These are phyloP conservation scores for Hypoxylon sp. DNA, from an alignment of 2,329 filamentous ascomycete genomes.

Conservation along the genomic window DNA sequence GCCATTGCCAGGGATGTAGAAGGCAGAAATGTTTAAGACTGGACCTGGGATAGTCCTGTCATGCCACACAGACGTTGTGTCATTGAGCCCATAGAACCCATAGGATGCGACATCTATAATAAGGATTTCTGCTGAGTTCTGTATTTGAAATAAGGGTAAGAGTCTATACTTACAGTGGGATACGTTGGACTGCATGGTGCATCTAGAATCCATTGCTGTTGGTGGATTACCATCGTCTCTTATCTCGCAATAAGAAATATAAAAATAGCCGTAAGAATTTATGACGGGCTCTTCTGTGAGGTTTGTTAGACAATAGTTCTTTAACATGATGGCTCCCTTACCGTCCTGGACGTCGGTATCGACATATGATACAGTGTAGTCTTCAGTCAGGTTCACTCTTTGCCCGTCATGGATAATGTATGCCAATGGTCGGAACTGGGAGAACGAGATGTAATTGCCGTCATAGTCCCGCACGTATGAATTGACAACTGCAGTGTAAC, in stretches of 20 bases:
- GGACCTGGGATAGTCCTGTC: constrained; percentile 11
- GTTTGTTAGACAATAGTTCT: background rate
- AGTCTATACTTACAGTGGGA: background rate
- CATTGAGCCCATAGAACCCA: constrained; percentile 24
- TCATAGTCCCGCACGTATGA: constrained; percentile 25
- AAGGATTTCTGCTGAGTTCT: background rate
- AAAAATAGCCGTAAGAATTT: too few relatives aligned
- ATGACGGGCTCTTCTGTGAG: constrained; percentile 1
- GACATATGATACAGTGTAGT: constrained; percentile 26
- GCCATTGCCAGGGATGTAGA: background rate
- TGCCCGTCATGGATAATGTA: constrained; percentile 33
- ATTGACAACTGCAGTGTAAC: constrained; percentile 30
- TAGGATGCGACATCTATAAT: constrained; percentile 24
- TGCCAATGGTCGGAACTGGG: constrained; percentile 11
- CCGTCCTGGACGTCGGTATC: background rate
- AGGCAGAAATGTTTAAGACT: constrained; percentile 24
- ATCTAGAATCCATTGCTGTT: too few relatives aligned
- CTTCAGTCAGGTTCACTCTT: constrained; percentile 16
- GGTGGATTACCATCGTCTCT: too few relatives aligned
- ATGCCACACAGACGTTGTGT: constrained; percentile 18
- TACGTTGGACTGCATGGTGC: background rate
- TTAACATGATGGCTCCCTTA: background rate
- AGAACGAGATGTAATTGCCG: constrained; percentile 19
- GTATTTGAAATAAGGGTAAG: background rate
- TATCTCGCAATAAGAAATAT: too few relatives aligned